Base-by-base conservation (phyloP, 257 asterid species). In the Ajuga chamaepitys region DNA sequence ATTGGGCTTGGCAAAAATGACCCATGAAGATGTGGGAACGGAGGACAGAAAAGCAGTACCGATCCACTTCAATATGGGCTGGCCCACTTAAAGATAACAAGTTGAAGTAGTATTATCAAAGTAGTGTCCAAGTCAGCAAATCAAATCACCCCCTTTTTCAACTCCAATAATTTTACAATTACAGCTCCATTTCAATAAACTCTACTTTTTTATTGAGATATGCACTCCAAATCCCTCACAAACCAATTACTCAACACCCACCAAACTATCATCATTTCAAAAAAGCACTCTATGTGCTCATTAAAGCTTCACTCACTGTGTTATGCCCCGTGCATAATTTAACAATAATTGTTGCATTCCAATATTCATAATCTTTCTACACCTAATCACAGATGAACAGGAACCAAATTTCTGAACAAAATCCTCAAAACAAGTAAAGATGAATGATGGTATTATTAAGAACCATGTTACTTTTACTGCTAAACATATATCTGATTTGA, bases 101-200 rank as follows among this genome's bases (percentile, higher is more conserved):
- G n/a, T n/a, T n/a, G n/a, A n/a, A n/a, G n/a, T n/a, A n/a, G n/a
- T 66, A 58, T 28, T 62, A 40, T n/a, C 60, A 18, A 69, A 64
- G 76, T 75, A 76, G 11, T 54, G 48, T 71, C 81, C 68, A 60
- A 26, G 56, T 69, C 58, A 74, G 38, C 51, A 58, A 18, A 75
- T 70, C 66, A 65, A 68, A 70, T 65, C 73, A 58, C 3, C 16
- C 51, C 62, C 62, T 62, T 16, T 41, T n/a, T 66, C 42, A 67
- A 59, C 34, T 68, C 25, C 51, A 61, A 55, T n/a, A 28, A 41
- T 10, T 22, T 34, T n/a, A 59, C 46, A 30, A 47, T 48, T 42
- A 26, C 25, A 17, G 22, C 8, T 41, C 13, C 46, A 26, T 28
- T 55, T 55, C 56, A 67, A 53, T 59, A 65, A n/a, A 37, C 62